Percentiles rank a stretch among this genome's conserved stretches.
Evolutionary conservation across 306 rosid species (phyloP).

Genomic region (Vicia villosa): DNA sequence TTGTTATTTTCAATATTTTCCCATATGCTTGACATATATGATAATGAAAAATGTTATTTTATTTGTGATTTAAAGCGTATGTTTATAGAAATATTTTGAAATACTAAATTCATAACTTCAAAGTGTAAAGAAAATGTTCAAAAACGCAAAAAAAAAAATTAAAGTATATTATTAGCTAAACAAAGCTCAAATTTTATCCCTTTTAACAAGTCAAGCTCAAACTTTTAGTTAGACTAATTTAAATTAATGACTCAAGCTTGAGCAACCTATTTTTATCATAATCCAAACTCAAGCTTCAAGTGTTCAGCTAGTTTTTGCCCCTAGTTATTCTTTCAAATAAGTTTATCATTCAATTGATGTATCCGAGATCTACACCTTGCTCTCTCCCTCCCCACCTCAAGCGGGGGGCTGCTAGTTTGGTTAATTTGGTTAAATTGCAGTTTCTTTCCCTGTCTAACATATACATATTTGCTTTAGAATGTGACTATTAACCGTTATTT

Average conservation of each 20-base stretch:
- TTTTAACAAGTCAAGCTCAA: not conserved
- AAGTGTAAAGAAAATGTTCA: not conserved
- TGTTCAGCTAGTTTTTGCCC: not conserved
- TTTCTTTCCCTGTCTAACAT: not conserved
- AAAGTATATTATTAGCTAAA: not conserved
- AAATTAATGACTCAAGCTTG: slow-evolving; percentile 1
- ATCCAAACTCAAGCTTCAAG: not conserved
- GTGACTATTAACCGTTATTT: slow-evolving; percentile 11
- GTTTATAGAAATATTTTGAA: not conserved
- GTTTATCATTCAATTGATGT: slow-evolving; percentile 11
- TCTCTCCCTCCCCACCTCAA: not conserved
- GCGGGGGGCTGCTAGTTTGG: not conserved
- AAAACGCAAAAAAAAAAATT: not conserved
- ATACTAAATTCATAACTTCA: not conserved
- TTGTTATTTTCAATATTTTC: slow-evolving; percentile 11
- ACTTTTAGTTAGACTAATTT: not conserved
- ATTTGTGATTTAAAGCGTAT: not conserved
- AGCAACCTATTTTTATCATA: not conserved
- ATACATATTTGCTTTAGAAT: not conserved
- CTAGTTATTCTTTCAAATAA: not conserved
- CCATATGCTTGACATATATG: slow-evolving; percentile 11
- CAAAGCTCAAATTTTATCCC: not conserved
- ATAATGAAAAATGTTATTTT: not conserved
- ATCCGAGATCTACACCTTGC: not conserved
- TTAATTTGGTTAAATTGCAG: slow-evolving; percentile 19